Conservation (phyloP, 768 basidiomycete species). For the Amanita inopinata region DNA sequence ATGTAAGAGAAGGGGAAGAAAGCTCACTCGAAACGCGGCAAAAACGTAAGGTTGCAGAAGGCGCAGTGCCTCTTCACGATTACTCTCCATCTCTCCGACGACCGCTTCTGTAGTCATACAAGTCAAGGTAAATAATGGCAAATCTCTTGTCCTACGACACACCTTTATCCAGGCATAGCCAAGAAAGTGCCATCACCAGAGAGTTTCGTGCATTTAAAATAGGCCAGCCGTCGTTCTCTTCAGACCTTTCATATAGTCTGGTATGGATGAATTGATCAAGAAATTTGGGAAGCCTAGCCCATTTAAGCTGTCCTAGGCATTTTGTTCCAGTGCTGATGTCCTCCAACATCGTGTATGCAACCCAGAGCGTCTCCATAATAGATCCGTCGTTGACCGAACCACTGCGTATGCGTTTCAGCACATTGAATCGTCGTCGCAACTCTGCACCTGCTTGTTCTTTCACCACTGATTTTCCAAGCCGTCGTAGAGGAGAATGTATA, state of each 20-base stretch:
- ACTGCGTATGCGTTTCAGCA: constrained; percentile 35
- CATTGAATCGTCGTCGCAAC: constrained; percentile 31
- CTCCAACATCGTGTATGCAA: constrained; percentile 47
- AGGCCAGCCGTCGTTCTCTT: constrained; percentile 38
- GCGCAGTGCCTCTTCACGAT: constrained; percentile 23
- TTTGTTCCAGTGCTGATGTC: constrained; percentile 38
- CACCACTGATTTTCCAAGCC: constrained; percentile 22
- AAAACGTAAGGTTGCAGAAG: constrained; percentile 36
- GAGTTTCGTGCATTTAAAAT: constrained; percentile 33
- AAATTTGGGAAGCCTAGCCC: constrained; percentile 32
- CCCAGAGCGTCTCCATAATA: constrained; percentile 38
- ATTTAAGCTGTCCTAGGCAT: constrained; percentile 36
- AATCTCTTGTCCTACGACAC: not conserved
- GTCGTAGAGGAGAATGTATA: constrained; percentile 27
- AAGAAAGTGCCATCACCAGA: constrained; percentile 36
- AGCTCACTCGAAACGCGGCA: constrained; percentile 39
- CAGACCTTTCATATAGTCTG: constrained; percentile 28
- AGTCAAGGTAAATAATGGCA: constrained; percentile 5
- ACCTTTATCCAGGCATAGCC: constrained; percentile 23
- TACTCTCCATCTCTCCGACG: constrained; percentile 22
- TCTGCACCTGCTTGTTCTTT: constrained; percentile 31
- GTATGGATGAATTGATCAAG: constrained; percentile 29
- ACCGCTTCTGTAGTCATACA: constrained; percentile 19
- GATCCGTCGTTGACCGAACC: constrained; percentile 24
- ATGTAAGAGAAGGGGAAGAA: constrained; percentile 12